phyloP scores from a whole-genome alignment of 163 green algal genomes.

The Chlamydomonas reinhardtii region DNA sequence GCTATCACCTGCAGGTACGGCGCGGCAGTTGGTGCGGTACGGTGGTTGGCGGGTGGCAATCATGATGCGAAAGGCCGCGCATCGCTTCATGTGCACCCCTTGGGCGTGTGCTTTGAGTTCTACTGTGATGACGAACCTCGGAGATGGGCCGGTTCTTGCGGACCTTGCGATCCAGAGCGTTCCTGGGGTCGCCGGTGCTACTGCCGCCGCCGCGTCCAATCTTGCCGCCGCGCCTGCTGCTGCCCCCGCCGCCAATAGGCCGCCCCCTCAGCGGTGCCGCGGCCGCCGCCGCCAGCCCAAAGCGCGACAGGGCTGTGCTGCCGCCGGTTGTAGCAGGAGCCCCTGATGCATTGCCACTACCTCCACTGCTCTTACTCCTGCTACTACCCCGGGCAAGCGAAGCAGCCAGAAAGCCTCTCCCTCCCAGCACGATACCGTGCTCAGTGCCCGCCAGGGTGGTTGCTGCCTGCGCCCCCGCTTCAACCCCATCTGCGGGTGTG shows the following conservation, averaged over 20 bases:
- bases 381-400: no score
- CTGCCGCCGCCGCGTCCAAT: background rate
- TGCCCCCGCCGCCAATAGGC: background rate
- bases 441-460: background rate
- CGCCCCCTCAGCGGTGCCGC: background rate
- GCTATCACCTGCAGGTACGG: conserved; percentile 18
- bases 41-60: background rate
- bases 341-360: no score
- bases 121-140: no score
- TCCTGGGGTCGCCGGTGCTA: background rate
- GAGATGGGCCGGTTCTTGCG: conserved; percentile 12
- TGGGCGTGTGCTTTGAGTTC: no score
- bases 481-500: background rate
- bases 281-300: background rate
- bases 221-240: background rate
- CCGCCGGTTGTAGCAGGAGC: no score
- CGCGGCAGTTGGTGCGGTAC: background rate
- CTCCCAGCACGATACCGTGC: background rate
- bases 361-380: background rate
- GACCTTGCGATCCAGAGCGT: conserved; percentile 2
- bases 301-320: background rate
- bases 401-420: background rate
- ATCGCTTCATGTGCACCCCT: no score
- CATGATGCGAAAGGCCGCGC: no score
- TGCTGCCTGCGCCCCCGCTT: background rate